Conservation (phyloP, 176 grass and related monocot species). For the Oryza nivara region DNA sequence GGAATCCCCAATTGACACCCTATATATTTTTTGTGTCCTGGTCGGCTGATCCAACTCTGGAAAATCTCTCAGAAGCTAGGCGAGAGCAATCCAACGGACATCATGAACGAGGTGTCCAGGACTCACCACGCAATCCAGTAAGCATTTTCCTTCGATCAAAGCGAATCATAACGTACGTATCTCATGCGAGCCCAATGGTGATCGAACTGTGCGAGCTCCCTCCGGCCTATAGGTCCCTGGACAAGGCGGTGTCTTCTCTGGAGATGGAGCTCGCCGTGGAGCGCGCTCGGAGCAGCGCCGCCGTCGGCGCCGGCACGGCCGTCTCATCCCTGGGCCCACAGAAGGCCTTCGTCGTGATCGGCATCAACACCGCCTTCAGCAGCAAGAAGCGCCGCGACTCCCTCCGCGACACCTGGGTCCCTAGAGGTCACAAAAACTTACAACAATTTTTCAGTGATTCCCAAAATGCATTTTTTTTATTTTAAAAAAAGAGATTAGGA, state of each 20-base stretch:
- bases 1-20: too few relatives aligned
- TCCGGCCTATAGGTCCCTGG: constrained; percentile 50
- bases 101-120: constrained; percentile 71
- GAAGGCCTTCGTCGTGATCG: constrained; percentile 87
- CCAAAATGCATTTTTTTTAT: too few relatives aligned
- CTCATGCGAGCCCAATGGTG: neutral
- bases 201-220: neutral
- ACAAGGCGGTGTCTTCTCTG: constrained; percentile 76
- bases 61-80: constrained; percentile 49
- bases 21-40: too few relatives aligned
- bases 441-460: too few relatives aligned
- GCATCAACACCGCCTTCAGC: constrained; percentile 91
- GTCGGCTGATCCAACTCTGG: neutral
- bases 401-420: constrained; percentile 86
- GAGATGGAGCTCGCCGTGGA: constrained; percentile 72
- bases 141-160: constrained; percentile 12
- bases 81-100: constrained; percentile 51
- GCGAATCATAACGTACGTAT: neutral
- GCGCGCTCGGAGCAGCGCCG: constrained; percentile 42
- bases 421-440: constrained; percentile 41
- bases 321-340: constrained; percentile 28
- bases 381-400: constrained; percentile 81
- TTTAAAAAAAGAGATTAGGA: too few relatives aligned
- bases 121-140: constrained; percentile 79
- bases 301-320: constrained; percentile 20